Base-by-base conservation (phyloP, 2,329 filamentous ascomycete genomes). In the Colletotrichum australisinense region DNA sequence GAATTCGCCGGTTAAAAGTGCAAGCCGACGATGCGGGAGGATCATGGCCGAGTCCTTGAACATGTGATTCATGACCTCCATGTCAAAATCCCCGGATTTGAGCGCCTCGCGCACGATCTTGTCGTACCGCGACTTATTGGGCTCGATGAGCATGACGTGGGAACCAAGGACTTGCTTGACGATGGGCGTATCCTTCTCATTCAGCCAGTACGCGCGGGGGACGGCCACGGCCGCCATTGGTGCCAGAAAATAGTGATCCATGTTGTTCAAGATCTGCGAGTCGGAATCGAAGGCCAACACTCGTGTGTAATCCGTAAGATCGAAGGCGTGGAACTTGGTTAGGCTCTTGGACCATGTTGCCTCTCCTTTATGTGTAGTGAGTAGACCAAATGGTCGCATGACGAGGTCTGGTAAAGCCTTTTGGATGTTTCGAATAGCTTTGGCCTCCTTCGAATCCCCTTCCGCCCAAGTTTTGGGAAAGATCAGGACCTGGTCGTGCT, bases 191-290 rank as follows among this genome's bases (percentile, higher is more conserved):
- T 93, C 91, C 11, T 77, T 76, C 19, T 82, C 78, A 2, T 87
- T 89, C 1, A 90, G 84, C 93, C 93, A 94, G 80, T 94, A 94
- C 9, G 93, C 93, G 38, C 91, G 88, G 1, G 93, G 91, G 88
- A 94, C 92, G 3, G 92, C 92, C 4, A 93, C 87, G 1, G 88
- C 84, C 1, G 88, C 86, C 1, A 83, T 79, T 0, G 93, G 93
- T 1, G 93, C 84, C 32, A 92, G 87, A 81, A 95, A 95, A 0
- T 94, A 86, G 67, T 94, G 92, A 76, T 95, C 93, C 86, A 94
- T 88, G 26, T 86, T 82, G 72, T 91, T 85, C 4, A 93, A 85
- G 3, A 94, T 82, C 1, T 88, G 88, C 26, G 89, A 85, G 77
- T 94, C 92, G 9, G 91, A 92, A 79, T 94, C 86, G 0, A 87